Conservation (phyloP, 2,329 filamentous ascomycete species). For the Diaporthe sp. region DNA sequence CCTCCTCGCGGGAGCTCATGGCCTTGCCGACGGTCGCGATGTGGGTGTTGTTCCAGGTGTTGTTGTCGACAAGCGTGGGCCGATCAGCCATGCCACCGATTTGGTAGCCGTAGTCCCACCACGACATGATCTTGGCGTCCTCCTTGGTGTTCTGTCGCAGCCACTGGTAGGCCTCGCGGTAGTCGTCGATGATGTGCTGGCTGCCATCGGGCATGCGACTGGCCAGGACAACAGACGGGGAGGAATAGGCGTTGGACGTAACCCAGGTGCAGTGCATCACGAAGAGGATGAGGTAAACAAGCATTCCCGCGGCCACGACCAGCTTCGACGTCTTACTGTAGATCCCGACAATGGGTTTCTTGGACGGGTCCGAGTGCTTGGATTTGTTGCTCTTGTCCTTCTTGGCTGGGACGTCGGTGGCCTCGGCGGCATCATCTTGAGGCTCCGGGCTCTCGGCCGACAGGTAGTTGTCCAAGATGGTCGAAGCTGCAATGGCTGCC, state of each 20-base stretch:
- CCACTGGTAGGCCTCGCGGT: slow-evolving; percentile 99
- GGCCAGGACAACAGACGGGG: slow-evolving; percentile 94
- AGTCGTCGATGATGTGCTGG: slow-evolving; percentile 99
- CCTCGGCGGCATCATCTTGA: slow-evolving; percentile 59
- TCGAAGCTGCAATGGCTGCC: slow-evolving; percentile 88
- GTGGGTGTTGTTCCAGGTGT: slow-evolving; percentile 99
- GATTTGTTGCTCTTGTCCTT: slow-evolving; percentile 61
- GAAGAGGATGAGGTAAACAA: slow-evolving; percentile 89
- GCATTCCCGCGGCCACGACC: slow-evolving; percentile 79
- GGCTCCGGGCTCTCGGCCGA: slow-evolving; percentile 73
- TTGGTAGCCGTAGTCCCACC: slow-evolving; percentile 99
- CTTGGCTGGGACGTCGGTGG: slow-evolving; percentile 68
- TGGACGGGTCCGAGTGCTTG: slow-evolving; percentile 76
- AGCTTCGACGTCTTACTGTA: slow-evolving; percentile 85
- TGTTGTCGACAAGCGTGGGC: slow-evolving; percentile 98
- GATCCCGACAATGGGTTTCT: slow-evolving; percentile 84
- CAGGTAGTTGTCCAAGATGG: slow-evolving; percentile 90
- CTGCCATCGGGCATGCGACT: slow-evolving; percentile 93
- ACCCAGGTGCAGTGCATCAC: slow-evolving; percentile 99
- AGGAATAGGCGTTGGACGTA: slow-evolving; percentile 98
- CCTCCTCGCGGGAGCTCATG: slow-evolving; percentile 97
- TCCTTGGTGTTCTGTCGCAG: slow-evolving; percentile 95
- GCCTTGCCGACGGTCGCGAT: slow-evolving; percentile 99
- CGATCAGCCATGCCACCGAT: slow-evolving; percentile 99
- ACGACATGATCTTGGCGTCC: slow-evolving; percentile 98